Base-by-base conservation (phyloP, 1,139 yeast species). In the Magnusiomyces paraingens region DNA sequence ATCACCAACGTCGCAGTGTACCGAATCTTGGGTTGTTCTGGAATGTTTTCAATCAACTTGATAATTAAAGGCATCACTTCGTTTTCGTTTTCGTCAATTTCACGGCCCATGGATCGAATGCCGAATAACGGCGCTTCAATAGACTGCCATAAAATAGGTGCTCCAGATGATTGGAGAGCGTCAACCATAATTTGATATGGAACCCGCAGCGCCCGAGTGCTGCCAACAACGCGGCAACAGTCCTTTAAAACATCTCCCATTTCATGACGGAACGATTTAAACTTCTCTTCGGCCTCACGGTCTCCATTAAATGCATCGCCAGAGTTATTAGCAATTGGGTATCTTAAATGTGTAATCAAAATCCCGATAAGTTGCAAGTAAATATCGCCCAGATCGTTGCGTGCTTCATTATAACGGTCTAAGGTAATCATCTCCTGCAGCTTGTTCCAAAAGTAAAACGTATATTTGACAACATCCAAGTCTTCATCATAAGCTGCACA, bases 191-290 rank as follows among this genome's bases (percentile, higher is more conserved):
- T 77, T 49, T 71, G 72, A 64, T 82, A 83, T 20, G 91, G 88
- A 51, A 82, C 78, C 46, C 72, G 70, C 39, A 94, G 73, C 0
- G 96, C 90, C 45, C 70, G 74, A 3, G 80, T 72, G 2, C 95
- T 78, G 0, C 98, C 98, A 44, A 88, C 83, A 2, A 93, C 91
- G 1, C 88, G 86, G 62, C 97, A 88, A 70, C 98, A 90, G 67
- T 91, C 96, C 66, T 93, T 94, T 59, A 94, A 74, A 12, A 93
- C 96, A 67, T 93, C 98, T 35, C 98, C 98, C 87, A 93, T 88
- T 58, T 90, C 96, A 70, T 93, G 94, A 64, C 99, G 78, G 70
- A 91, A 93, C 54, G 89, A 95, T 64, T 88, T 84, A 68, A 94
- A 94, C 67, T 88, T 88, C 65, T 93, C 99, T 67, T 90, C 96